Evolutionary conservation across 495 filamentous ascomycete species (phyloP).

Genomic region (Astrothelium macrocarpum): DNA sequence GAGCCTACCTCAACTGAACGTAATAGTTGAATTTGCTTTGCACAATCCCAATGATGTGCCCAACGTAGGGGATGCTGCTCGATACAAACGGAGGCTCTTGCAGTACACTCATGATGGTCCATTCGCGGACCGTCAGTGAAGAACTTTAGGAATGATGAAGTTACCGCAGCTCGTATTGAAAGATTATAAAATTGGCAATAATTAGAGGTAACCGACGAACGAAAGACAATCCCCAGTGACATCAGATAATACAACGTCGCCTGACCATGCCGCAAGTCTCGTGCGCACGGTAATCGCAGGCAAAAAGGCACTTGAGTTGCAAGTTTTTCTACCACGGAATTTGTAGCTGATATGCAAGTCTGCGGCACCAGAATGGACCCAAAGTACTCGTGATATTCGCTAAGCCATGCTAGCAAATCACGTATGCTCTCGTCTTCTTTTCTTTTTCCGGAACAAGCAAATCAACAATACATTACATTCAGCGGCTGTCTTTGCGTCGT

Average conservation of each 20-base stretch:
- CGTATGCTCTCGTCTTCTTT: too few relatives aligned
- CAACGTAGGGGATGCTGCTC: neutral
- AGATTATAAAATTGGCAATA: neutral
- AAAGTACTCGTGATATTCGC: too few relatives aligned
- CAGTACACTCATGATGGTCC: neutral
- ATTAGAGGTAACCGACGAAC: neutral
- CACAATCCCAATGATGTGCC: neutral
- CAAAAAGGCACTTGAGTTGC: neutral
- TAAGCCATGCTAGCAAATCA: too few relatives aligned
- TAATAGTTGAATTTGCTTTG: constrained; percentile 5
- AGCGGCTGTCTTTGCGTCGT: neutral
- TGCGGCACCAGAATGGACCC: neutral
- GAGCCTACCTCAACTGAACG: neutral
- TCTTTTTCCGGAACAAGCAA: neutral
- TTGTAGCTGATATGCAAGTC: neutral
- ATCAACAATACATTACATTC: neutral
- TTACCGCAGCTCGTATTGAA: neutral
- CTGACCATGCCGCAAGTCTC: neutral
- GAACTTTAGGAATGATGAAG: neutral
- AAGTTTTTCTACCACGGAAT: neutral
- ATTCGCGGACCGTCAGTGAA: neutral
- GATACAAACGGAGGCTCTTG: neutral
- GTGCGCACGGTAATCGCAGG: neutral
- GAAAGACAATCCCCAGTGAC: neutral
- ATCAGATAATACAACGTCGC: neutral